A percentile compares a stretch with the other conserved stretches of the same genome.
phyloP scores from a whole-genome alignment of 2,329 filamentous ascomycete genomes.

The Fusarium devonianum region DNA sequence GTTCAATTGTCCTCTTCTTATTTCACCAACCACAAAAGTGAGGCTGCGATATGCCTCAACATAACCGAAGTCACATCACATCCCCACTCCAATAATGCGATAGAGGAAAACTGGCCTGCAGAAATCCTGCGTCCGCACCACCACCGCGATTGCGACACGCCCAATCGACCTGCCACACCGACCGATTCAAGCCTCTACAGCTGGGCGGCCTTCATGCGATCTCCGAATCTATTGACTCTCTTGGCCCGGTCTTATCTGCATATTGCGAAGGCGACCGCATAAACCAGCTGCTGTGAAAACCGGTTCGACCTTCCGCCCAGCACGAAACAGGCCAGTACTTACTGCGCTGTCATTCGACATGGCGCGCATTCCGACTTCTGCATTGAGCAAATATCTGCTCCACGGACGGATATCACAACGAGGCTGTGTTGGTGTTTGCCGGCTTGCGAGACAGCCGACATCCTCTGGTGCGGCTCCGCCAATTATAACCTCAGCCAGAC shows the following conservation, averaged over 20 bases:
- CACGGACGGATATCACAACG: slow-evolving; percentile 51
- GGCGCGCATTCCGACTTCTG: slow-evolving; percentile 53
- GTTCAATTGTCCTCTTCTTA: not conserved
- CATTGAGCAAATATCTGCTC: slow-evolving; percentile 59
- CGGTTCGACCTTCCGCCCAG: not conserved
- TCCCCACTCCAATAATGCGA: not conserved
- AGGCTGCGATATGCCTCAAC: not conserved
- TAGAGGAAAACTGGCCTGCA: not conserved
- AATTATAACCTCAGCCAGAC: slow-evolving; percentile 30
- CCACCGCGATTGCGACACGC: not conserved
- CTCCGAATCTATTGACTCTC: not conserved
- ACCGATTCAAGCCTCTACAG: slow-evolving; percentile 2
- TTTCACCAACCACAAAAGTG: not conserved
- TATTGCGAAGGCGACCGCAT: not conserved
- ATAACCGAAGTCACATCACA: not conserved
- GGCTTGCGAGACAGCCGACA: slow-evolving; percentile 23
- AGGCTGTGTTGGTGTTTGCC: slow-evolving; percentile 49
- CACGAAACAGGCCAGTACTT: not conserved
- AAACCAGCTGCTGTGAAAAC: not conserved
- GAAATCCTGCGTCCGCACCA: not conserved
- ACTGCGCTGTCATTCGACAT: slow-evolving; percentile 42
- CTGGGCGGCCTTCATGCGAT: not conserved
- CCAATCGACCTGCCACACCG: slow-evolving; percentile 9
- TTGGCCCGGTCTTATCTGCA: not conserved
- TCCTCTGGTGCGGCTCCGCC: slow-evolving; percentile 19